Percentiles rank a stretch among this genome's conserved stretches.
Conservation (phyloP, 208 protist species). For the Wallacemonas sp. region DNA sequence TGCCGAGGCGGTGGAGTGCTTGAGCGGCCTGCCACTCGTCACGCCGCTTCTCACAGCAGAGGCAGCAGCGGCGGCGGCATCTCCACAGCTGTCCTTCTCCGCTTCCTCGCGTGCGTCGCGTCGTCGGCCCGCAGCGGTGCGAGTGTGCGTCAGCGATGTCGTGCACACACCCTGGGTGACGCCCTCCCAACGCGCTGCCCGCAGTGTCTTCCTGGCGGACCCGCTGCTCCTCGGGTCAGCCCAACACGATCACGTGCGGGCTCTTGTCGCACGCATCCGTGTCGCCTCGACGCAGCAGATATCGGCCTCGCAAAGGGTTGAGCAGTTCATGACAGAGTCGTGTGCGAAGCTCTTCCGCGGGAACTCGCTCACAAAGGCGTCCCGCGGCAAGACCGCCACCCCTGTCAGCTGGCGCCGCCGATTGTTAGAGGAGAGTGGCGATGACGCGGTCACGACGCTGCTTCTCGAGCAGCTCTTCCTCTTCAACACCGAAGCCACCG, state of each 20-base stretch:
- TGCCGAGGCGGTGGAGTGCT: conserved; percentile 5
- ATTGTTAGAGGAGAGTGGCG: conserved; percentile 1
- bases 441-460: not conserved
- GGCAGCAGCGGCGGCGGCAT: not conserved
- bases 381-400: not conserved
- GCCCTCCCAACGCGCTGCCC: not conserved
- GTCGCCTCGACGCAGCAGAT: not conserved
- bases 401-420: conserved; percentile 10
- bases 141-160: not conserved
- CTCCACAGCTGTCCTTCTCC: not conserved
- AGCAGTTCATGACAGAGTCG: not conserved
- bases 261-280: not conserved
- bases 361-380: not conserved
- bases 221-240: not conserved
- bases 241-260: not conserved
- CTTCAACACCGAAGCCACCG: not conserved
- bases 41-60: not conserved
- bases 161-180: conserved; percentile 10
- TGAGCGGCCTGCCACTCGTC: conserved; percentile 1
- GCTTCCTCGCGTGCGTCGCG: not conserved
- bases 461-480: conserved; percentile 9
- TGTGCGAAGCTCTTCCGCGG: not conserved
- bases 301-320: not conserved
- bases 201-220: not conserved
- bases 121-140: not conserved